Base-by-base conservation (phyloP, 177 flowering plant species). In the Telopea speciosissima region DNA sequence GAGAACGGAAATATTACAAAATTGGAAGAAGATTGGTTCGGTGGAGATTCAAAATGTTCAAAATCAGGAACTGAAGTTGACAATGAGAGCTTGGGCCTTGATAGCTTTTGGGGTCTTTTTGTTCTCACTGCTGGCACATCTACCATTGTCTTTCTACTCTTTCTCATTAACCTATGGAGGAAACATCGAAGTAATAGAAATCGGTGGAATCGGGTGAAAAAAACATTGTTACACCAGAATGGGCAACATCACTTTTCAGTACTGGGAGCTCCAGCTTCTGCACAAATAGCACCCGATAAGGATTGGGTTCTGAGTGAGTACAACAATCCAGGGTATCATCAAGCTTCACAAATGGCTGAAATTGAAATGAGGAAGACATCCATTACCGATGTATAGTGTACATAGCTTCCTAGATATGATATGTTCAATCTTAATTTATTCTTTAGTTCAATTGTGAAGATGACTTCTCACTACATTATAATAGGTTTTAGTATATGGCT, bases 61-160 rank as follows among this genome's bases (percentile, higher is more conserved):
- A 58, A 67, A 24, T 68, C 68, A 13, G 24, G 23, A 58, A 58
- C 23, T 58, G 14, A 67, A 12, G 11, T 49, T 17, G 17, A 26
- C n/a, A 49, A 66, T 12, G 63, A 67, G 58, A 67, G 67, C 28
- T 54, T 70, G 22, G 64, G 69, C 45, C 64, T 73, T 56, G 11
- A 66, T 6, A 70, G 62, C 52, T 77, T 77, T 40, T 36, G 71
- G 66, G 74, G 68, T 3, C 74, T 67, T 31, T 77, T 70, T 56
- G 7, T 63, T 2, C 11, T 77, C 65, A 66, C 79, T 14, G 63
- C 16, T 3, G 66, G 64, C n/a, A 70, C 72, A 19, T 73, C 79
- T 19, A 73, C 79, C 24, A 25, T 70, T 58, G 62, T 67, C 12
- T 68, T 70, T 11, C 21, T 77, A 9, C 26, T 70, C 16, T 77